A percentile compares a stretch with the other conserved stretches of the same genome.
phyloP scores from a whole-genome alignment of 2,329 filamentous ascomycete genomes.

The Clonostachys solani region DNA sequence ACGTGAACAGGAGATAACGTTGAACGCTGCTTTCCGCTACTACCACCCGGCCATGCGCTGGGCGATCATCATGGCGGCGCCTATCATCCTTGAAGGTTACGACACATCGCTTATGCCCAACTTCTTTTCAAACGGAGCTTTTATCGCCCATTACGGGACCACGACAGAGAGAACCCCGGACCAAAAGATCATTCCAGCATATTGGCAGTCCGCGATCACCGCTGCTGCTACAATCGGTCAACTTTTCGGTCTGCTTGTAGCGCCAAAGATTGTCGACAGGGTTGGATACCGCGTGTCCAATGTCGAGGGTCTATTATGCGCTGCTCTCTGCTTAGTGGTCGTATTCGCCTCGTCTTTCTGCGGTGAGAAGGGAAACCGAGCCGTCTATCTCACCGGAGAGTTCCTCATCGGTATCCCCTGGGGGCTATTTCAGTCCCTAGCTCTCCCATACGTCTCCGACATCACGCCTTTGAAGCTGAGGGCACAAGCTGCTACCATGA shows the following conservation, averaged over 20 bases:
- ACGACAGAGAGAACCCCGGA: not conserved
- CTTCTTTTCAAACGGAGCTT: conserved; percentile 8
- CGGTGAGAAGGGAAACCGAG: not conserved
- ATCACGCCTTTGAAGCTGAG: conserved; percentile 22
- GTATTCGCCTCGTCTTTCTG: not conserved
- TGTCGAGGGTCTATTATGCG: not conserved
- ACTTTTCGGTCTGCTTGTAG: conserved; percentile 8
- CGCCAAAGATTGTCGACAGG: conserved; percentile 5
- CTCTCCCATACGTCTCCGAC: conserved; percentile 31
- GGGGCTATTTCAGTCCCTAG: conserved; percentile 23
- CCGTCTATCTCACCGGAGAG: conserved; percentile 22
- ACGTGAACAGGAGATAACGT: conserved; percentile 8
- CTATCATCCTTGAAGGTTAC: conserved; percentile 29
- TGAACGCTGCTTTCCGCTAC: conserved; percentile 6
- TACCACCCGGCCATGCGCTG: conserved; percentile 7
- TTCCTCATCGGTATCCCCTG: conserved; percentile 29
- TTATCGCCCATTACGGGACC: conserved; percentile 4
- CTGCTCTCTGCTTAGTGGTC: not conserved
- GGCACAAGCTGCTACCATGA: conserved; percentile 27
- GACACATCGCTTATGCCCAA: conserved; percentile 14
- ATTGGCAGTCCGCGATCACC: conserved; percentile 8
- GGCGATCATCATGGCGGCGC: conserved; percentile 11
- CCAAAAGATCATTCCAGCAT: not conserved
- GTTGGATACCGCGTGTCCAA: conserved; percentile 4
- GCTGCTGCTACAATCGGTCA: conserved; percentile 6